Base-by-base conservation (phyloP, 1,284 basidiomycete genomes). In the Moniliella sp. region DNA sequence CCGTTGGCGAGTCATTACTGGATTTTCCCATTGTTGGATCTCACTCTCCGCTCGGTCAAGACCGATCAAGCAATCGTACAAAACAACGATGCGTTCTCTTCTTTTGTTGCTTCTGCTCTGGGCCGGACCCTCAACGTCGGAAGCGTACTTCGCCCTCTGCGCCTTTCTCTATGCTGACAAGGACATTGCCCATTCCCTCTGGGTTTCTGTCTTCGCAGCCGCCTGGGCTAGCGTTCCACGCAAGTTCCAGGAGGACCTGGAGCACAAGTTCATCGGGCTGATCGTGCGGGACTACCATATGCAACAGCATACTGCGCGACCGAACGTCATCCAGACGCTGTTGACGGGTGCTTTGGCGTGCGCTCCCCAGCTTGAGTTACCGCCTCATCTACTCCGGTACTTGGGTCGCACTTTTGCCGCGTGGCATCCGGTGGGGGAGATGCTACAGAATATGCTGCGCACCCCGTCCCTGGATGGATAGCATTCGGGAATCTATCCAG, bases 351-450 rank as follows among this genome's bases (percentile, higher is more conserved):
- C 84, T 19, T 72, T 79, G 26, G 73, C 75, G 21, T 94, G 86
- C 61, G 72, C 69, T 14, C 83, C 88, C 10, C 71, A 79, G 0
- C 75, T 91, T 66, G 74, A 73, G 26, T 68, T 97, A 4, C 91
- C 91, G 7, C 88, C 91, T 9, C 79, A 93, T 52, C 72, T 99
- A 14, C 71, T 94, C 48, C 94, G 94, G 61, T 99, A 86, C 61
- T 72, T 97, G 18, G 82, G 81, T 16, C 93, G 94, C 64, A 86
- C 81, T 0, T 99, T 79, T 62, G 77, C 83, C 29, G 82, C 81
- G 10, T 97, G 91, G 88, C 78, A 94, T 61, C 73, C 77, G 26
- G 74, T 76, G 5, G 67, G 91, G 37, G 88, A 94, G 62, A 73
- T 91, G 23, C 70, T 99, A n/a, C 75, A 77, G 45, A 66, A 71